Evolutionary conservation across 768 basidiomycete genomes (phyloP), one percentile per base, ranked within the genome.

Genomic region (Tylopilus intermedius): DNA sequence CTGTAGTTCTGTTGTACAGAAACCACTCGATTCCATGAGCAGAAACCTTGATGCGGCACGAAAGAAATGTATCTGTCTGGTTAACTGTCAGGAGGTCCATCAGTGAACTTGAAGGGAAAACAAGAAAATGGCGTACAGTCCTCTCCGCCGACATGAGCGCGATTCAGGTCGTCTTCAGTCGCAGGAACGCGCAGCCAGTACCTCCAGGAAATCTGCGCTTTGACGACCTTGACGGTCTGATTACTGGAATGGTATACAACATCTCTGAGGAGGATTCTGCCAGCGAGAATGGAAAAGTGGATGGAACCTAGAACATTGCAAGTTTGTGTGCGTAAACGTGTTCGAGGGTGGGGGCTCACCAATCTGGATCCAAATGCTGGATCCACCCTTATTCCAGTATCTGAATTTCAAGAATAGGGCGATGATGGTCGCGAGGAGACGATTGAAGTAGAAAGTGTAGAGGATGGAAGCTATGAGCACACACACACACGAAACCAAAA

Each of bases 381-480:
- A 80, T 35, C 76, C 80, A 47, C 81, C 80, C 53, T 82, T 77
- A 56, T 85, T 85, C 94, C 95, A 96, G 55, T 84, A 82, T 53
- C 79, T 69, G 7, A 90, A 62, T 27, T 91, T 86, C 45, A 95
- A 70, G 11, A 80, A 59, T 49, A 82, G 74, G 13, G 84, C 80
- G 54, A 93, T 71, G 50, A 88, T 54, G 50, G 78, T 79, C 0
- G 83, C 92, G 53, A 95, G 67, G 47, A 95, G 73, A 38, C 93
- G 82, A 71, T 93, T 94, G 82, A 88, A 91, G 73, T 88, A 96
- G 78, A 96, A 94, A 57, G 90, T 78, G 71, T 90, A 90, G 55
- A 90, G 72, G 51, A 89, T 70, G 7, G 84, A 71, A 14, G 76
- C 77, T 33, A 80, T 45, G 56, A 76, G 68, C 26, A 78, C 79